Evolutionary conservation across 306 rosid species (phyloP), one percentile per base, ranked within the genome.

Genomic region (Betula pendula): DNA sequence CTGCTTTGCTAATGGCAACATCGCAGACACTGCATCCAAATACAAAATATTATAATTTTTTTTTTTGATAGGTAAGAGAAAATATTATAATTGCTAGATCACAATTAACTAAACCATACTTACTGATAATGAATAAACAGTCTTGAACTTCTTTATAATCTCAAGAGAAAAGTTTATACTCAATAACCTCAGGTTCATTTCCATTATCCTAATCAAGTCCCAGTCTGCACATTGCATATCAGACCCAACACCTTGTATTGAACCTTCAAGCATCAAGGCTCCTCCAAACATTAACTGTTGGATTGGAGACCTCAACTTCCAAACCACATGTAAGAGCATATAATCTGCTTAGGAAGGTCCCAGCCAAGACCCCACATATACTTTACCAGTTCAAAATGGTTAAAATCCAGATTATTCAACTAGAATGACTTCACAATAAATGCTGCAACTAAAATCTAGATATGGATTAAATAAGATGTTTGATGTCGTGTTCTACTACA

Each of bases 1-100:
- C 72, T 95, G 99, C 80, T 95, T 95, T 66, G 99, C 99, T 80
- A 95, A 81, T 71, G 97, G 91, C 85, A 95, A 49, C 93, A 95
- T 89, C 63, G 98, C 96, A 77, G 98, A 95, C 98, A 95, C 98
- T 95, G 89, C 70, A 87, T 75, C 84, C 78, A 73, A 78, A 69
- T 45, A 13, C 15, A 48, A 35, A 67, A 63, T 33, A 56, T 10
- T 43, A 24, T 25, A 71, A 55, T 68, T 76, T n/a, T n/a, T n/a
- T n/a, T n/a, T n/a, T n/a, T n/a, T n/a, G n/a, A n/a, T n/a, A n/a
- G n/a, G n/a, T n/a, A n/a, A n/a, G n/a, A n/a, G n/a, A 48, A 35
- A 67, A 63, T 33, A 56, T 10, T 43, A 24, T 25, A 71, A 55
- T 68, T 76, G 19, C 72, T 52, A 35, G 24, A 76, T 51, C 56